Evolutionary conservation across 2,329 filamentous ascomycete genomes (phyloP).

Genomic region (Ceratocystis eucalypticola): DNA sequence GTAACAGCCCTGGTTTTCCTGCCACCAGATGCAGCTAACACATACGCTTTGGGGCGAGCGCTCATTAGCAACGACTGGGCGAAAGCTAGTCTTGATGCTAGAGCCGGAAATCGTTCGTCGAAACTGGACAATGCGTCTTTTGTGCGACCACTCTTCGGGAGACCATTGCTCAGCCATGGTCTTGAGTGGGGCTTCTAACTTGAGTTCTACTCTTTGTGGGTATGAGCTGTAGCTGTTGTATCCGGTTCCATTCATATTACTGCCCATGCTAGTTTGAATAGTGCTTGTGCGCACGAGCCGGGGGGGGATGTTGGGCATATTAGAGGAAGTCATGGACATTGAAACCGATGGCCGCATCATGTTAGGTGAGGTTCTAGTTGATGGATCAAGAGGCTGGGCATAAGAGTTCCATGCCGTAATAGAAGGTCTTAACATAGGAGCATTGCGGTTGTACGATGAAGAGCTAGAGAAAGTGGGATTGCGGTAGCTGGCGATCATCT

Average conservation of each 20-base stretch:
- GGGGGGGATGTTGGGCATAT: slow-evolving; percentile 38
- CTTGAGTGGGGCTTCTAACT: slow-evolving; percentile 74
- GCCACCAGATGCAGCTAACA: slow-evolving; percentile 97
- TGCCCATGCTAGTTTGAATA: slow-evolving; percentile 30
- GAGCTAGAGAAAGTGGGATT: slow-evolving; percentile 39
- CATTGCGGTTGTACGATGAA: slow-evolving; percentile 28
- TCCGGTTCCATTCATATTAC: slow-evolving; percentile 26
- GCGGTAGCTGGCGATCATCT: slow-evolving; percentile 44
- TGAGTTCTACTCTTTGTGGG: slow-evolving; percentile 69
- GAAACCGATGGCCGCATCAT: slow-evolving; percentile 25
- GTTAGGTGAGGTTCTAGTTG: slow-evolving; percentile 29
- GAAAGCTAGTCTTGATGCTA: slow-evolving; percentile 68
- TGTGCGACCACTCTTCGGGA: slow-evolving; percentile 62
- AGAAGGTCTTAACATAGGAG: slow-evolving; percentile 29
- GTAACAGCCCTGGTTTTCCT: slow-evolving; percentile 77
- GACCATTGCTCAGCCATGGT: slow-evolving; percentile 76
- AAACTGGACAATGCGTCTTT: slow-evolving; percentile 79
- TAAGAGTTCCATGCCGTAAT: slow-evolving; percentile 34
- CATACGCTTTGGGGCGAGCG: slow-evolving; percentile 74
- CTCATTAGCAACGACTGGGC: slow-evolving; percentile 63
- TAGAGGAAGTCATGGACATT: slow-evolving; percentile 33
- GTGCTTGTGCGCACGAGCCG: slow-evolving; percentile 45
- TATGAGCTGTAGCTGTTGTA: slow-evolving; percentile 63
- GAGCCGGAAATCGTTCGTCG: slow-evolving; percentile 68
- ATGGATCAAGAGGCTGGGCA: slow-evolving; percentile 28